Base-by-base conservation (phyloP, 257 asterid species). In the Capsicum baccatum region DNA sequence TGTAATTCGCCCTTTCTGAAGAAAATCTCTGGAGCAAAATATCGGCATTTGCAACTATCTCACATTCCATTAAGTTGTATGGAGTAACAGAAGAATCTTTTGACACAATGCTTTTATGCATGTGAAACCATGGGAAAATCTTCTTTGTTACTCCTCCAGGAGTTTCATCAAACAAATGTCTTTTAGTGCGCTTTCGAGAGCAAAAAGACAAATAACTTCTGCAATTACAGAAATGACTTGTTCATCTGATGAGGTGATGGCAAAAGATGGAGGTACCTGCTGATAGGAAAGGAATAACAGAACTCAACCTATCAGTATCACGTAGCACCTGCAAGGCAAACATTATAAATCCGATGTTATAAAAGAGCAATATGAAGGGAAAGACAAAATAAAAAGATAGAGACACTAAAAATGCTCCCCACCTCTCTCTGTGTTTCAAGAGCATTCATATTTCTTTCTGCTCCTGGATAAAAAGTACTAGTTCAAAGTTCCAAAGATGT, bases 391-490 rank as follows among this genome's bases (percentile, higher is more conserved):
- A 26, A 26, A 19, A 42, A 74, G 17, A 15, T 17, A 83, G n/a
- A 33, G 50, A 87, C 62, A 55, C 11, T 9, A 8, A 60, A 33
- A 64, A 50, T 19, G 10, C 37, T 85, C 81, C 91, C 85, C 50
- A 94, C 99, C 96, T 94, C 98, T 89, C 96, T 91, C 12, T 91
- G 92, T 79, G 87, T 88, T 85, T 89, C 95, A 88, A 96, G 98
- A 84, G 90, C 87, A 10, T 88, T 74, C 98, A 96, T 94, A 83
- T 90, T 80, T 86, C 96, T 92, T 85, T 86, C 91, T 14, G 92
- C 84, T 83, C 97, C 97, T 78, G 98, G 96, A 90, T 86, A 87
- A 94, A 92, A 57, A 89, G 52, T 50, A 87, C 89, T 85, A 96
- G 88, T 84, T 96, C 98, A 62, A 93, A 91, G 85, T 91, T 93